Conservation (phyloP, 257 asterid species). For the Henckelia pumila region DNA sequence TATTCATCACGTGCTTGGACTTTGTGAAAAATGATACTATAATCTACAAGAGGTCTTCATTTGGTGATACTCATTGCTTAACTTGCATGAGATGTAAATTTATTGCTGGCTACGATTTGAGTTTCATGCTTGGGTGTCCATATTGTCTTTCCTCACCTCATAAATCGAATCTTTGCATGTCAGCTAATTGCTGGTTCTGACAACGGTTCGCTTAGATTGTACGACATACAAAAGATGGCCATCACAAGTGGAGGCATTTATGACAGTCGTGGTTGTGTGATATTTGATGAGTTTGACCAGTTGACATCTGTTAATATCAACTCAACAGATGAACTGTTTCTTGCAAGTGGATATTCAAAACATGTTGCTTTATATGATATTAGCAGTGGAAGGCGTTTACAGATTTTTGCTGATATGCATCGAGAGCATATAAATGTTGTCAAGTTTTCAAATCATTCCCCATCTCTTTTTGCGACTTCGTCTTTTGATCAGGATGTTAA, state of each 20-base stretch:
- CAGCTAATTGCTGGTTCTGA: conserved; percentile 98
- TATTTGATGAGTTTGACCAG: conserved; percentile 85
- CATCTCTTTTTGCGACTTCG: conserved; percentile 83
- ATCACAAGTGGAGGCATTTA: conserved; percentile 41
- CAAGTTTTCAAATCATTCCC: conserved; percentile 91
- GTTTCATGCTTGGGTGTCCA: conserved; percentile 13
- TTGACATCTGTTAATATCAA: conserved; percentile 91
- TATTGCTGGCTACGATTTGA: conserved; percentile 11
- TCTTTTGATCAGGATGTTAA: conserved; percentile 86
- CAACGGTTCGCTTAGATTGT: conserved; percentile 77
- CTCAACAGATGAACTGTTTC: conserved; percentile 83
- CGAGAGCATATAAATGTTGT: conserved; percentile 83
- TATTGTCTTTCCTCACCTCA: conserved; percentile 16
- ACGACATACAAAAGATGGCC: conserved; percentile 52
- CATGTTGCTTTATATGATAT: conserved; percentile 82
- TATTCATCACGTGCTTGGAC: conserved; percentile 14
- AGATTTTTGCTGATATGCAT: conserved; percentile 81
- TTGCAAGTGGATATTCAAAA: conserved; percentile 91
- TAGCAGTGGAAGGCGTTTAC: conserved; percentile 65
- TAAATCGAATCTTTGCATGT: conserved; percentile 26
- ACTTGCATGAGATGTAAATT: conserved; percentile 16
- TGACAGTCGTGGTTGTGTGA: conserved; percentile 41
- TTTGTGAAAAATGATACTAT: conserved; percentile 1
- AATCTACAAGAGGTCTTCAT: background rate
- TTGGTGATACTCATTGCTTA: background rate